Evolutionary conservation across 768 basidiomycete species (phyloP).

Genomic region (Arthromyces matolae): DNA sequence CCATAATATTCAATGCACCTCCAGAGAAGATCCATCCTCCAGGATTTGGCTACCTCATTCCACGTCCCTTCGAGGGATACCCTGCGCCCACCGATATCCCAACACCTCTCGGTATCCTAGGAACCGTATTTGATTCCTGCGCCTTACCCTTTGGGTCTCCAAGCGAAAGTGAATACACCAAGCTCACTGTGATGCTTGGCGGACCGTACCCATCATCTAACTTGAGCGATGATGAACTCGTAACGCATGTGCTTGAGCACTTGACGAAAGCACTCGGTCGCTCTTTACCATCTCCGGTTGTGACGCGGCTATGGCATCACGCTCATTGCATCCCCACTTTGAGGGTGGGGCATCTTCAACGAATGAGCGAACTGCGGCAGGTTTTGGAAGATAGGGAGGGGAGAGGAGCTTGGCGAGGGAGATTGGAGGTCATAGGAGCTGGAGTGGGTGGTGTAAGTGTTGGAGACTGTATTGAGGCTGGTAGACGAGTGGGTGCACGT

Average conservation of each 20-base stretch:
- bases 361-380: slow-evolving; percentile 57
- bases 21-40: slow-evolving; percentile 60
- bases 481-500: slow-evolving; percentile 47
- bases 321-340: slow-evolving; percentile 76
- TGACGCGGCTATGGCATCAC: slow-evolving; percentile 52
- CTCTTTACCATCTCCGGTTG: slow-evolving; percentile 52
- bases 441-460: slow-evolving; percentile 86
- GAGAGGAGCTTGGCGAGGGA: slow-evolving; percentile 18
- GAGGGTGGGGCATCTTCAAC: slow-evolving; percentile 62
- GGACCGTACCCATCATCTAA: slow-evolving; percentile 55
- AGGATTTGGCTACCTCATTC: slow-evolving; percentile 94
- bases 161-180: slow-evolving; percentile 44
- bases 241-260: slow-evolving; percentile 27
- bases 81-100: slow-evolving; percentile 14
- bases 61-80: slow-evolving; percentile 64
- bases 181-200: slow-evolving; percentile 89
- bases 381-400: slow-evolving; percentile 44
- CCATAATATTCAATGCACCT: slow-evolving; percentile 71
- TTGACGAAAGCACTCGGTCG: slow-evolving; percentile 45
- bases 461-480: slow-evolving; percentile 79
- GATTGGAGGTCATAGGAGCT: slow-evolving; percentile 71
- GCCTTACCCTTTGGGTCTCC: slow-evolving; percentile 36
- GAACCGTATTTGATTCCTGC: slow-evolving; percentile 88
- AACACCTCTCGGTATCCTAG: slow-evolving; percentile 55
- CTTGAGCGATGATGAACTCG: slow-evolving; percentile 17